Evolutionary conservation across 495 filamentous ascomycete species (phyloP).

Genomic region (Ramalina intermedia): DNA sequence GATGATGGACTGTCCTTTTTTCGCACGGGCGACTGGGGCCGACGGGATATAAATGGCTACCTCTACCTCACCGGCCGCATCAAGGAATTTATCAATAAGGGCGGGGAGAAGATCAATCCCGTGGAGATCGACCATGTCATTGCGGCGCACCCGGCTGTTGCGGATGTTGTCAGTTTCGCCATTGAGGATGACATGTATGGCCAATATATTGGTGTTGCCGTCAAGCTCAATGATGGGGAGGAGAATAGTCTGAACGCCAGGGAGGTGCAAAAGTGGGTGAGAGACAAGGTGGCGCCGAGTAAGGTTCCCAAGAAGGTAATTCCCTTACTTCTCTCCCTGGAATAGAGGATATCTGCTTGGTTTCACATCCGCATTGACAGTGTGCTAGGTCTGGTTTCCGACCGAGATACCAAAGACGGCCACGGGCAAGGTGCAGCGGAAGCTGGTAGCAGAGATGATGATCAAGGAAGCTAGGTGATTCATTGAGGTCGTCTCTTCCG

Average conservation of each 20-base stretch:
- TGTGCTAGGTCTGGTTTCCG: slow-evolving; percentile 52
- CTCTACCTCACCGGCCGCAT: slow-evolving; percentile 60
- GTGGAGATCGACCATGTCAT: slow-evolving; percentile 70
- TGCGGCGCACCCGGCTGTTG: slow-evolving; percentile 48
- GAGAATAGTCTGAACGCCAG: slow-evolving; percentile 31
- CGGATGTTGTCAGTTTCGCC: slow-evolving; percentile 65
- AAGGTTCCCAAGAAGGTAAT: slow-evolving; percentile 66
- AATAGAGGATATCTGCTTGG: neutral
- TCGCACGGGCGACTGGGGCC: slow-evolving; percentile 68
- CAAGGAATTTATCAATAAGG: slow-evolving; percentile 71
- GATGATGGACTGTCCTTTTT: slow-evolving; percentile 50
- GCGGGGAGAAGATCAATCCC: slow-evolving; percentile 65
- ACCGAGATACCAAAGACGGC: slow-evolving; percentile 70
- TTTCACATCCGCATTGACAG: too few relatives aligned
- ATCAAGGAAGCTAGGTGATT: too few relatives aligned
- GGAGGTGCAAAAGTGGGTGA: slow-evolving; percentile 50
- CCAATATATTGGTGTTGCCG: slow-evolving; percentile 59
- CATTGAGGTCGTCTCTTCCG: too few relatives aligned
- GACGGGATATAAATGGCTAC: slow-evolving; percentile 53
- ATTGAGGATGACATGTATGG: slow-evolving; percentile 62
- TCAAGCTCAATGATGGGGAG: slow-evolving; percentile 48
- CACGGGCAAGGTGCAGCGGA: slow-evolving; percentile 64
- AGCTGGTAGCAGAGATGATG: too few relatives aligned
- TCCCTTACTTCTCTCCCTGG: slow-evolving; percentile 2
- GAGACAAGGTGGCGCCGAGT: slow-evolving; percentile 51